Base-by-base conservation (phyloP, 768 basidiomycete species). In the Pilatotrama ljubarskyi region DNA sequence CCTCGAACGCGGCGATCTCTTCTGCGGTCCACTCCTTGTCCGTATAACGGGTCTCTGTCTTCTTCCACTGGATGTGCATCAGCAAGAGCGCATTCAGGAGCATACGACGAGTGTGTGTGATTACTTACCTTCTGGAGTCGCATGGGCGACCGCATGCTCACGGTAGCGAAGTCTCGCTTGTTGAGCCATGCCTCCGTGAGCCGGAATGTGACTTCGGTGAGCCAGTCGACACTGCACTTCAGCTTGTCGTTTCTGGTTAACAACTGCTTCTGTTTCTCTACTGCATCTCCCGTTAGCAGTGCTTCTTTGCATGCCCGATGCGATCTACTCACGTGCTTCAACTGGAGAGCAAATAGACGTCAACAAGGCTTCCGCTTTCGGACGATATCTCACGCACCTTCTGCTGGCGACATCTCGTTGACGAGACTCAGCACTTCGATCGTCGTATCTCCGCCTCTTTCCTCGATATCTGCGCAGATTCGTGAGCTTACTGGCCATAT, bases 1-100 rank as follows among this genome's bases (percentile, higher is more conserved):
- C 87, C 69, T 93, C 90, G 71, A 94, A 94, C 2, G 84, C 84
- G 18, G 82, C 80, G 17, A 84, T 72, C 66, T 94, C 92, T 51
- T 87, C 85, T 22, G 78, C 75, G 2, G 77, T 81, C 89, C 90
- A 94, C 51, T 84, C 83, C 64, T 78, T 81, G 72, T 94, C 92
- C 1, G 79, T 83, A 65, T 83, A 90, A 24, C 81, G 76, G 0
- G 79, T 82, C 65, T 90, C 87, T 29, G 79, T 64, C 59, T 77
- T 87, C 76, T 88, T 90, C 89, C 90, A 93, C 91, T 93, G 59
- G 1, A 13, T 50, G 61, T 24, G 15, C 46, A 63, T 50, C 15
- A 13, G 67, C 52, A 49, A 32, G 29, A 32, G 29, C 62, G 14
- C 3, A 8, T 17, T 26, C 15, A 9, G 48, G 24, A 65, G 13